Evolutionary conservation across 1,284 basidiomycete genomes (phyloP).

Genomic region (Cutaneotrichosporon arboriforme): DNA sequence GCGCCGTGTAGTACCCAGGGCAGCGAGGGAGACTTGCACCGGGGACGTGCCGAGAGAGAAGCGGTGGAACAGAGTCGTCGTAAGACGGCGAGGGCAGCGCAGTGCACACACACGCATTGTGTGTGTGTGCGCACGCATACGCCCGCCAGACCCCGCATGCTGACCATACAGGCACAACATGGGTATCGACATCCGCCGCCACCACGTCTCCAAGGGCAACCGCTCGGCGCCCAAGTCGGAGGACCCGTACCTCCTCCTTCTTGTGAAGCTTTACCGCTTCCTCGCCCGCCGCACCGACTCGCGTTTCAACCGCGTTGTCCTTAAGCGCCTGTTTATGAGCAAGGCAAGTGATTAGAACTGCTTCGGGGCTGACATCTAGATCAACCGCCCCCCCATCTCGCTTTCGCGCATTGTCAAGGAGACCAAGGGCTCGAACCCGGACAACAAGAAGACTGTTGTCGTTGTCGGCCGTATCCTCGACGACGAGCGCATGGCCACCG

Average conservation of each 20-base stretch:
- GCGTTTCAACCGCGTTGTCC: slow-evolving; percentile 95
- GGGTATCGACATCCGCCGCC: slow-evolving; percentile 96
- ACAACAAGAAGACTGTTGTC: slow-evolving; percentile 74
- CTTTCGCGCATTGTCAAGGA: slow-evolving; percentile 83
- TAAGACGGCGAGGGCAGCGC: slow-evolving; percentile 2
- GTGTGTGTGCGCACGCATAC: not conserved
- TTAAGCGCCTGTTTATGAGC: slow-evolving; percentile 93
- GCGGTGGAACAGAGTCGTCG: slow-evolving; percentile 6
- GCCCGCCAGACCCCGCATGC: slow-evolving; percentile 1
- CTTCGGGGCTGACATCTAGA: slow-evolving; percentile 49
- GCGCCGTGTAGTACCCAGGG: not conserved
- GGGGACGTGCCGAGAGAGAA: not conserved
- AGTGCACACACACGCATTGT: no score
- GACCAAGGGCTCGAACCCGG: slow-evolving; percentile 64
- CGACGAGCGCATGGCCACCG: slow-evolving; percentile 78
- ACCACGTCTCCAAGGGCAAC: slow-evolving; percentile 98
- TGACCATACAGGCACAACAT: slow-evolving; percentile 31
- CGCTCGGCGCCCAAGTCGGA: slow-evolving; percentile 95
- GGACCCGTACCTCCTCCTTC: slow-evolving; percentile 96
- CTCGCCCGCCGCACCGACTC: slow-evolving; percentile 94
- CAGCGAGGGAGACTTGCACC: no score
- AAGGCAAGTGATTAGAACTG: slow-evolving; percentile 28
- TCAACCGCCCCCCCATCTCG: slow-evolving; percentile 95
- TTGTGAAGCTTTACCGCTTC: slow-evolving; percentile 99
- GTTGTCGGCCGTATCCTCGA: slow-evolving; percentile 91